Evolutionary conservation across 495 filamentous ascomycete species (phyloP), one percentile per base, ranked within the genome.

Genomic region (Penicillium herquei): DNA sequence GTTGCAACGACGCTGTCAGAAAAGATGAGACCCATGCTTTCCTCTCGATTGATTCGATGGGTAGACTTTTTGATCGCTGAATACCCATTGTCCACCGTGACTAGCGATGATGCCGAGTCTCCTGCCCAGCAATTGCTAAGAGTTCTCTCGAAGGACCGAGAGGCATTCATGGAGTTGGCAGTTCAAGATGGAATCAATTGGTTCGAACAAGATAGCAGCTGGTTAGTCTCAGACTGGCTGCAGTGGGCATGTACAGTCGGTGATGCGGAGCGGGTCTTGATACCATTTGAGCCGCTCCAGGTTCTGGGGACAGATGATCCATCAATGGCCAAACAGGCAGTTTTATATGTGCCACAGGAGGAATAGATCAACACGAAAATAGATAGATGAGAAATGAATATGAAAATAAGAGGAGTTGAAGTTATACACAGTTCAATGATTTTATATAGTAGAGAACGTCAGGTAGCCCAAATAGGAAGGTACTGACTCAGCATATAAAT

Each of bases 181-280:
- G 30, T 37, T 12, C 31, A 42, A 8, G 60, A 58, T 54, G 59
- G 63, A 10, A 60, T 62, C 0, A 37, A 48, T 14, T 68, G 65
- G 65, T 49, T 68, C 21, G 41, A 60, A 9, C 56, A 58, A 12
- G 62, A 61, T 17, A 59, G 63, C 52, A 70, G 68, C 58, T 78
- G 75, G 75, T 54, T 78, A 31, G 64, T 70, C 32, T 59, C 73
- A 11, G 65, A 76, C 14, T 77, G 73, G 75, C 12, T 78, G 42
- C 66, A 70, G 34, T 77, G 75, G 74, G 67, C 70, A 13, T 76
- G 70, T 66, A 67, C 65, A 49, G 64, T 76, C 21, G 60, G 62
- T 4, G 70, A 76, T 34, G 62, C 68, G 14, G 75, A 78, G 51
- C 68, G 66, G 48, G 70, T 77, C 35, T 65, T 73, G 55, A 64